Evolutionary conservation across 2,329 filamentous ascomycete genomes (phyloP).

Genomic region (Talaromyces atroroseus): DNA sequence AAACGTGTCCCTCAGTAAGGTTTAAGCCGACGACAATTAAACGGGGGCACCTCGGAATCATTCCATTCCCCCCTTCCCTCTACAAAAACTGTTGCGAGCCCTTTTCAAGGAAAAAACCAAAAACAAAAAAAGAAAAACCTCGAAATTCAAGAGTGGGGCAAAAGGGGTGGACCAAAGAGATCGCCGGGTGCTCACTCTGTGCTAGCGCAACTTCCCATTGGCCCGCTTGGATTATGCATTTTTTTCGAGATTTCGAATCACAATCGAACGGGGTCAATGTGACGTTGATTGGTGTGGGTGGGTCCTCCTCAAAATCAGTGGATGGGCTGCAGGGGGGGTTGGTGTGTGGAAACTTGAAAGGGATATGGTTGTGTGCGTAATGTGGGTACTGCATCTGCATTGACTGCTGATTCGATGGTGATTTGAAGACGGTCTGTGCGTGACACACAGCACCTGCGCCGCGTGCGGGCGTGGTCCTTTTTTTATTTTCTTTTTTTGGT

Average conservation of each 20-base stretch:
- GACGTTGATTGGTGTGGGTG: background rate
- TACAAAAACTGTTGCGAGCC: too few species aligned
- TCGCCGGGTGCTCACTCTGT: background rate
- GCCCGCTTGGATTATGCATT: background rate
- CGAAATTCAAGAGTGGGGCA: background rate
- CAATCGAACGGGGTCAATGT: background rate
- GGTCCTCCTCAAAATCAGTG: background rate
- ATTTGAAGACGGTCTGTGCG: constrained; percentile 13
- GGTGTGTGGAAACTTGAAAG: too few species aligned
- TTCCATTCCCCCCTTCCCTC: too few species aligned
- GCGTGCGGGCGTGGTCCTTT: too few species aligned
- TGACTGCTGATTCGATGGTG: background rate
- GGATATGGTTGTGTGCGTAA: too few species aligned
- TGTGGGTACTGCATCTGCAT: background rate
- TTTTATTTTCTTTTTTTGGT: too few species aligned
- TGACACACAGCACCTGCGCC: background rate
- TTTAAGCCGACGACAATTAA: too few species aligned
- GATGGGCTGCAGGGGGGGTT: background rate
- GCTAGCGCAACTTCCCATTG: background rate
- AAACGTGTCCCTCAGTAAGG: too few species aligned
- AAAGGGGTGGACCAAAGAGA: background rate
- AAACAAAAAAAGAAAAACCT: background rate
- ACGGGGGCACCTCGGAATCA: too few species aligned
- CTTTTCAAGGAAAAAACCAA: too few species aligned
- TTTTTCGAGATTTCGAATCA: background rate